A percentile compares a stretch with the other conserved stretches of the same genome.
Conservation (phyloP, 78 protist species). For the Dictyostelium purpureum region DNA sequence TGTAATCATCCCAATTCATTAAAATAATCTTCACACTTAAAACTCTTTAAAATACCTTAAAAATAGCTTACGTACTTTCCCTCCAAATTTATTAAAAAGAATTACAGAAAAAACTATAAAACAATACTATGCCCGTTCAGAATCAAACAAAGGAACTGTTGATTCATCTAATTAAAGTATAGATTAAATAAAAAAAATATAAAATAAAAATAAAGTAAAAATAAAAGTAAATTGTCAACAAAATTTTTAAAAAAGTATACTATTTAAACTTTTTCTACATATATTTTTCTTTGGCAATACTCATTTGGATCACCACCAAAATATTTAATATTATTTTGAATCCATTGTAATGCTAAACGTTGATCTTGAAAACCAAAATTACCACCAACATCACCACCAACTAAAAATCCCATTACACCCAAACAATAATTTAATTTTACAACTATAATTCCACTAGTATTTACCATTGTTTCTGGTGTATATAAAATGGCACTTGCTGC, state of each 20-base stretch:
- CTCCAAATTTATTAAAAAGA: conserved; percentile 94
- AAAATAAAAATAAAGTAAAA: no score
- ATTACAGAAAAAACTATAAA: conserved; percentile 83
- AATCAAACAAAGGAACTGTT: not conserved
- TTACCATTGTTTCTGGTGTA: conserved; percentile 4
- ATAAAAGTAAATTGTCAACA: no score
- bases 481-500: conserved; percentile 18
- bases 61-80: conserved; percentile 96
- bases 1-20: not conserved
- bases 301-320: conserved; percentile 86
- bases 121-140: conserved; percentile 80
- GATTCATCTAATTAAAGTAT: no score
- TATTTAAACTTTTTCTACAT: no score
- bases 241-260: no score
- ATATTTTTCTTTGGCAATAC: no score
- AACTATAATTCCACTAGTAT: not conserved
- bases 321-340: conserved; percentile 77
- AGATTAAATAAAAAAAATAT: no score
- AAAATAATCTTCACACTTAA: not conserved
- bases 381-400: conserved; percentile 9
- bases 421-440: conserved; percentile 48
- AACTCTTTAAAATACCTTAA: not conserved
- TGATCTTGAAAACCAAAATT: conserved; percentile 88
- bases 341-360: conserved; percentile 83
- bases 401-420: conserved; percentile 18